These are phyloP conservation scores for Trichoderma asperelloides DNA, from an alignment of 495 filamentous ascomycete genomes.

Conservation along the genomic window DNA sequence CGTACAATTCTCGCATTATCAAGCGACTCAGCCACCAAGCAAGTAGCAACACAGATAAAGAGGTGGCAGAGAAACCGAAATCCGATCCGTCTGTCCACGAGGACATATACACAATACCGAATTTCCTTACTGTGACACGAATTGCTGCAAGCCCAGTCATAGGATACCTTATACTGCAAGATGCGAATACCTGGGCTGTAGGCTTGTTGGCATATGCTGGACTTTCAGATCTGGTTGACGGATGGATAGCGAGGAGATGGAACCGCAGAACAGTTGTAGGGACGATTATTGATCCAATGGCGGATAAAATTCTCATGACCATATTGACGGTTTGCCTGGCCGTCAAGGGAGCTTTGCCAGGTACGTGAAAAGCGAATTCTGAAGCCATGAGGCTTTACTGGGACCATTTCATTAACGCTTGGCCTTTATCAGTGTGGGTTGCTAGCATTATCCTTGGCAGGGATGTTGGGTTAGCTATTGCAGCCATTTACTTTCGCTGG, in stretches of 20 bases:
- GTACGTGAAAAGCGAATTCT: conserved; percentile 36
- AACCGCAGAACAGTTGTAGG: conserved; percentile 89
- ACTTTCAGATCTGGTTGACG: conserved; percentile 83
- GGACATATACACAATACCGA: conserved; percentile 94
- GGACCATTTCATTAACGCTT: too few relatives aligned
- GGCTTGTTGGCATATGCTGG: conserved; percentile 85
- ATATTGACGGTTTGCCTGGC: conserved; percentile 76
- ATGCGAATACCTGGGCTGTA: conserved; percentile 68
- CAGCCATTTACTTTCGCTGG: conserved; percentile 91
- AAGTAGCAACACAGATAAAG: not conserved
- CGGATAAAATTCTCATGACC: conserved; percentile 93
- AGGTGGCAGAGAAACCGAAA: not conserved
- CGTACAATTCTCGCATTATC: not conserved
- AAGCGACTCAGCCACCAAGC: not conserved
- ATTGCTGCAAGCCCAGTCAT: conserved; percentile 76
- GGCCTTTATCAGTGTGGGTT: conserved; percentile 62
- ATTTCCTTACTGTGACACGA: conserved; percentile 81
- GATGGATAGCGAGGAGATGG: conserved; percentile 81
- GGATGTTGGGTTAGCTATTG: conserved; percentile 76
- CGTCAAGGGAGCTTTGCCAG: conserved; percentile 67
- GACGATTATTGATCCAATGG: conserved; percentile 94
- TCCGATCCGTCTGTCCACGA: conserved; percentile 42
- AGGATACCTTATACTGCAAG: conserved; percentile 80
- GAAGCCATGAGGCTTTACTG: conserved; percentile 4
- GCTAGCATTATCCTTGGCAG: conserved; percentile 83